Percentiles rank a stretch among this genome's conserved stretches.
Evolutionary conservation across 1,284 basidiomycete species (phyloP).

Genomic region (Pholiota adiposa): DNA sequence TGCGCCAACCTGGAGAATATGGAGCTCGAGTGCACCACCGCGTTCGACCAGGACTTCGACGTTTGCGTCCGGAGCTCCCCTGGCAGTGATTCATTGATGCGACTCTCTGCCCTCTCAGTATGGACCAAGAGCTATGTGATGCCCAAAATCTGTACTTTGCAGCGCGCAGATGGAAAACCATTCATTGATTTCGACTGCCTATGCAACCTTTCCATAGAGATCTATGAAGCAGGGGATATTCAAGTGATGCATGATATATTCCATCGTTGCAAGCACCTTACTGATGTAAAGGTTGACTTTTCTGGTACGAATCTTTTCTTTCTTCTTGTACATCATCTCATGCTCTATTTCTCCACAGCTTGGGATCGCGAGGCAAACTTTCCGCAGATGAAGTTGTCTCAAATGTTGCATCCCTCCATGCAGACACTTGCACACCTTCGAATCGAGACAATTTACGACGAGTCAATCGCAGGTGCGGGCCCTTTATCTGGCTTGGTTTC

Average conservation of each 20-base stretch:
- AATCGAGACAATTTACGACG: not conserved
- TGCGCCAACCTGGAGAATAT: not conserved
- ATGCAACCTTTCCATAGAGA: not conserved
- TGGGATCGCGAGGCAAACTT: not conserved
- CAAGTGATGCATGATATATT: not conserved
- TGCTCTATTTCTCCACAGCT: not conserved
- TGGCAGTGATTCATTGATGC: not conserved
- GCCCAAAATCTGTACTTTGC: not conserved
- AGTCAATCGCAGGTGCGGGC: not conserved
- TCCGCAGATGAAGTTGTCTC: not conserved
- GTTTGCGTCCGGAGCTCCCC: no score
- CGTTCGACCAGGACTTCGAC: no score
- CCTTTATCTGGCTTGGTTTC: no score
- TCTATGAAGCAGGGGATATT: not conserved
- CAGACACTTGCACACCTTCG: conserved; percentile 3
- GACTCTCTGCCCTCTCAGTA: not conserved
- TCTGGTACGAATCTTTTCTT: not conserved
- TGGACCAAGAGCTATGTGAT: not conserved
- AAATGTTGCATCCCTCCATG: conserved; percentile 1
- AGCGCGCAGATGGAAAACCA: not conserved
- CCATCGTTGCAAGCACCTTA: conserved; percentile 1
- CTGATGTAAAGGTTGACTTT: no score
- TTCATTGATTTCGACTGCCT: not conserved
- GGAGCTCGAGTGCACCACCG: no score
- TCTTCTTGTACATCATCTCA: not conserved